A percentile compares a stretch with the other conserved stretches of the same genome.
Conservation (phyloP, 2,329 filamentous ascomycete genomes). For the Immersiporthe knoxdaviesiana region DNA sequence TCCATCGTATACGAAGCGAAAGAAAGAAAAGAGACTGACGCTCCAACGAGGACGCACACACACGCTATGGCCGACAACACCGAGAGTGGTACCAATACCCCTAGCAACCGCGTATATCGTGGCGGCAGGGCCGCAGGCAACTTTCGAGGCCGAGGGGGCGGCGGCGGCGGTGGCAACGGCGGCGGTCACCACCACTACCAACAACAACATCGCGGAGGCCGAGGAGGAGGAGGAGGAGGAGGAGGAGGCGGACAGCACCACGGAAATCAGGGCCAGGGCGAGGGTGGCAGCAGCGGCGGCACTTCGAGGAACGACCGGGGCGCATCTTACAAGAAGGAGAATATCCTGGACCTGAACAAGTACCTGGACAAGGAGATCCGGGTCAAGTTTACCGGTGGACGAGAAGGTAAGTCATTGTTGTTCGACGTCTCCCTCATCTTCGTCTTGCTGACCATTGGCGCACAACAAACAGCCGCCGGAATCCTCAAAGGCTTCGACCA, state of each 20-base stretch:
- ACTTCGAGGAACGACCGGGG: slow-evolving; percentile 62
- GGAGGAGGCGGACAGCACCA: slow-evolving; percentile 50
- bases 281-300: slow-evolving; percentile 59
- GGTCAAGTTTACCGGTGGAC: slow-evolving; percentile 94
- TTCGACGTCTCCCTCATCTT: neutral
- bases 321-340: slow-evolving; percentile 79
- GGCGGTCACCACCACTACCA: slow-evolving; percentile 49
- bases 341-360: slow-evolving; percentile 91
- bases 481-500: slow-evolving; percentile 95
- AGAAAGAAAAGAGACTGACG: neutral
- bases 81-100: neutral
- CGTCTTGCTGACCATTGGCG: neutral
- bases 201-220: slow-evolving; percentile 52
- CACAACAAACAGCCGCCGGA: slow-evolving; percentile 69
- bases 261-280: slow-evolving; percentile 41
- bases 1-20: neutral
- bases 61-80: slow-evolving; percentile 15
- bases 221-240: slow-evolving; percentile 47
- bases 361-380: slow-evolving; percentile 97
- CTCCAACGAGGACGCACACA: neutral
- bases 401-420: slow-evolving; percentile 70
- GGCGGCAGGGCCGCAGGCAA: neutral
- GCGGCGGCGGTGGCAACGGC: too few species aligned
- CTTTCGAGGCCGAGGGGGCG: slow-evolving; percentile 44
- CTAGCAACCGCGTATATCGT: slow-evolving; percentile 10